phyloP scores from a whole-genome alignment of 2,329 filamentous ascomycete species.

The Neofusicoccum ribis region DNA sequence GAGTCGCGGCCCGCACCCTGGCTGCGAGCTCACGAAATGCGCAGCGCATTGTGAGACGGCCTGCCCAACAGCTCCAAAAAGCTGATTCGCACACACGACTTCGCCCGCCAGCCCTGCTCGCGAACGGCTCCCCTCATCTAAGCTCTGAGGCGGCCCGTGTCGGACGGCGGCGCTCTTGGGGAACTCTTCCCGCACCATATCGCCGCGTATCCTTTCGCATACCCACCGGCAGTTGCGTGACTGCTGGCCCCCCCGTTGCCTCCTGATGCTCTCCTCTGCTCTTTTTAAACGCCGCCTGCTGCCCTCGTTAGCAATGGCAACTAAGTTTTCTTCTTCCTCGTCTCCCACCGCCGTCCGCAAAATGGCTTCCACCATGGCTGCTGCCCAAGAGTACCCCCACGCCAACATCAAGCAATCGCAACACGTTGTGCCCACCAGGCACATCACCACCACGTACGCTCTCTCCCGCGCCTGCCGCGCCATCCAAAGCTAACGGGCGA shows the following conservation, averaged over 20 bases:
- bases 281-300: conserved; percentile 15
- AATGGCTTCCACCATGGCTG: conserved; percentile 15
- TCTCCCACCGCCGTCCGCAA: neutral
- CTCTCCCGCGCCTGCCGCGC: neutral
- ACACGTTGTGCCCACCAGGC: conserved; percentile 35
- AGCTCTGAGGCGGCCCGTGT: conserved; percentile 12
- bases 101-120: conserved; percentile 17
- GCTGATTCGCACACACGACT: conserved; percentile 14
- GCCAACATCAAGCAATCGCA: conserved; percentile 36
- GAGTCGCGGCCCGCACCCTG: conserved; percentile 14
- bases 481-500: neutral
- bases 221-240: conserved; percentile 18
- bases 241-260: conserved; percentile 9
- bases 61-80: conserved; percentile 14
- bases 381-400: conserved; percentile 28
- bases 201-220: conserved; percentile 5
- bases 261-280: conserved; percentile 5
- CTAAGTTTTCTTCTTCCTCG: neutral
- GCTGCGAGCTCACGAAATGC: conserved; percentile 13
- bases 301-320: conserved; percentile 3
- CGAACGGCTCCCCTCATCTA: conserved; percentile 18
- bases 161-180: conserved; percentile 14
- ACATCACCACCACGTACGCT: conserved; percentile 41
- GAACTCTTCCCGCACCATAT: conserved; percentile 8
- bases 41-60: conserved; percentile 16